These are phyloP conservation scores for Plasmodium chabaudi DNA, from an alignment of 169 alveolate genomes.

Conservation along the genomic window DNA sequence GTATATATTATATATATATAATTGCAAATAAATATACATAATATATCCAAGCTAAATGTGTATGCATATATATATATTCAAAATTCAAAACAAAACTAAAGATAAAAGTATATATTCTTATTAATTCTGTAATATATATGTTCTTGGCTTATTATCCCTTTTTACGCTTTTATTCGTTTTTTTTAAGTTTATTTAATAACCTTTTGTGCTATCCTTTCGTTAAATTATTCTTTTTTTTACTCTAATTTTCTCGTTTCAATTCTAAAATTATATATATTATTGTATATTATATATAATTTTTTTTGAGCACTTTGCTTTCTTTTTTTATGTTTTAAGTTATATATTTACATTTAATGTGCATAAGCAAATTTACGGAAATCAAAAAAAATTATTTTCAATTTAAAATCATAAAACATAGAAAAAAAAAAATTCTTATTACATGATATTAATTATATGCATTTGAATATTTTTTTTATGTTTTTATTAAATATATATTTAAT, in stretches of 20 bases:
- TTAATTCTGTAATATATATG: neutral
- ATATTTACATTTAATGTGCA: too few relatives aligned
- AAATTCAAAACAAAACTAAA: neutral
- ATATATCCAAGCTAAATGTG: too few relatives aligned
- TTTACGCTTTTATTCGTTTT: neutral
- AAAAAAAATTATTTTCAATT: neutral
- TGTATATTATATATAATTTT: conserved; percentile 17
- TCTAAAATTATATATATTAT: conserved; percentile 1
- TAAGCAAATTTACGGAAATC: conserved; percentile 5
- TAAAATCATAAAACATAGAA: neutral
- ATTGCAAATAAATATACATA: too few relatives aligned
- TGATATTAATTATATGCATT: neutral
- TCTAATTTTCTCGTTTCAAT: neutral
- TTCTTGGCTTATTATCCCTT: neutral
- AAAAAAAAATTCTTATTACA: neutral
- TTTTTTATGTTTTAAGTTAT: conserved; percentile 3
- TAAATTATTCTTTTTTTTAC: neutral
- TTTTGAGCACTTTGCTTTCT: conserved; percentile 41
- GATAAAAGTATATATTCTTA: neutral
- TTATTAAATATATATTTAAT: neutral
- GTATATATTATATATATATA: too few relatives aligned
- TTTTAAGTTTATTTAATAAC: neutral
- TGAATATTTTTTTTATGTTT: neutral
- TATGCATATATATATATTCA: neutral
- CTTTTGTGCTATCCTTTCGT: neutral